Conservation (phyloP, 371 early-diverging fungal genomes). For the Mucor indicus region DNA sequence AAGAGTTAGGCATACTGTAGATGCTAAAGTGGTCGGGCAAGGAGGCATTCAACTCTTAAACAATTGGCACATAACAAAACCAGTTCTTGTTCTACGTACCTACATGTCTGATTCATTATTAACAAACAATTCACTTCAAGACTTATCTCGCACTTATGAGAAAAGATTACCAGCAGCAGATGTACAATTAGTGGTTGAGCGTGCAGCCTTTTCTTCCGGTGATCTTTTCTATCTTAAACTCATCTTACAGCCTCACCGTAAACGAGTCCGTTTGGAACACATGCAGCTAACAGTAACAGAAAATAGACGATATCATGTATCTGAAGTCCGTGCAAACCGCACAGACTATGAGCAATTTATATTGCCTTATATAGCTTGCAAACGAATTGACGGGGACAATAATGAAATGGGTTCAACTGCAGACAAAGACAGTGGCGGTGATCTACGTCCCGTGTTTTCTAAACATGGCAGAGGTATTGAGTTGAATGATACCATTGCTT, state of each 20-base stretch:
- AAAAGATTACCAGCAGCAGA: slow-evolving; percentile 24
- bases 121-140: slow-evolving; percentile 29
- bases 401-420: background rate
- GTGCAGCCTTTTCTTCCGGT: slow-evolving; percentile 30
- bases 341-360: slow-evolving; percentile 17
- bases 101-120: slow-evolving; percentile 34
- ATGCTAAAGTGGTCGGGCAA: slow-evolving; percentile 20
- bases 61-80: slow-evolving; percentile 24
- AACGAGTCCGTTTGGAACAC: slow-evolving; percentile 24
- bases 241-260: slow-evolving; percentile 26
- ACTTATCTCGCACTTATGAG: slow-evolving; percentile 34
- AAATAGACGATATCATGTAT: slow-evolving; percentile 17
- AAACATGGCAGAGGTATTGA: slow-evolving; percentile 19
- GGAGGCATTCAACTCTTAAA: slow-evolving; percentile 22
- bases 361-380: slow-evolving; percentile 14
- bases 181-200: slow-evolving; percentile 27
- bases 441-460: slow-evolving; percentile 15
- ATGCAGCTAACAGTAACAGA: slow-evolving; percentile 26
- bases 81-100: slow-evolving; percentile 27
- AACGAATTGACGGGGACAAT: slow-evolving; percentile 16
- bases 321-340: slow-evolving; percentile 23
- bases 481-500: slow-evolving; percentile 23
- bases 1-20: slow-evolving; percentile 23
- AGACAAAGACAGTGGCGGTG: background rate
- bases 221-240: slow-evolving; percentile 26